These are phyloP conservation scores for Hymenoscyphus linearis DNA, from an alignment of 2,329 filamentous ascomycete species.

Conservation along the genomic window DNA sequence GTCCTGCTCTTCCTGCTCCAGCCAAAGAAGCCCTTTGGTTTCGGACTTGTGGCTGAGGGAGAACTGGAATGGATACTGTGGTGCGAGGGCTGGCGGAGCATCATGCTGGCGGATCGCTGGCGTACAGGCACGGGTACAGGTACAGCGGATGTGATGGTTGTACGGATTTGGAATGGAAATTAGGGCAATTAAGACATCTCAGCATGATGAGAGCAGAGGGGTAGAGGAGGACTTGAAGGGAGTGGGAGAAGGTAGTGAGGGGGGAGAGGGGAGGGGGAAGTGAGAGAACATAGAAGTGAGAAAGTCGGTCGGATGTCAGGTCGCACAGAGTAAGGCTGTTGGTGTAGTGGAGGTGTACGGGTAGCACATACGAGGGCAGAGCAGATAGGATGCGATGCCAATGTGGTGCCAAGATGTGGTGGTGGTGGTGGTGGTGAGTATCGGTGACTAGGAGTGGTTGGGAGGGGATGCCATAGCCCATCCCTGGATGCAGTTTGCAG, in stretches of 20 bases:
- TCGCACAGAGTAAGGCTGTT: constrained; percentile 1
- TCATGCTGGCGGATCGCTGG: constrained; percentile 9
- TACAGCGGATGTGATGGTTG: constrained; percentile 3
- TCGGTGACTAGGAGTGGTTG: too few relatives aligned
- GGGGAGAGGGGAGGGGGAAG: background rate
- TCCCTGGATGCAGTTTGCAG: too few relatives aligned
- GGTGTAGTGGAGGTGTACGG: background rate
- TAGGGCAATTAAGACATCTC: background rate
- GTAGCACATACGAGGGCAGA: background rate
- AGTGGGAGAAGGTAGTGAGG: background rate
- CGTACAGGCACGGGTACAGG: background rate
- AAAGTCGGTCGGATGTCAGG: background rate
- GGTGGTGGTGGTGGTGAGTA: too few relatives aligned
- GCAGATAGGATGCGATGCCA: background rate
- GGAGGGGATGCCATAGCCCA: too few relatives aligned
- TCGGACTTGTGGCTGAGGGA: constrained; percentile 14
- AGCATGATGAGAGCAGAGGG: constrained; percentile 3
- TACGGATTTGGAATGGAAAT: constrained; percentile 5
- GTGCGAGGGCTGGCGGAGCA: constrained; percentile 19
- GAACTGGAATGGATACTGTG: constrained; percentile 17
- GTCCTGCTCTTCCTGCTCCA: constrained; percentile 9
- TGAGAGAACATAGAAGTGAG: too few relatives aligned
- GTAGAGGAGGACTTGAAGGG: background rate
- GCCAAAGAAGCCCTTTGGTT: constrained; percentile 16
- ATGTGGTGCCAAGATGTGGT: too few relatives aligned